Base-by-base conservation (phyloP, 345 rosid genomes). In the Erodium maritimum region DNA sequence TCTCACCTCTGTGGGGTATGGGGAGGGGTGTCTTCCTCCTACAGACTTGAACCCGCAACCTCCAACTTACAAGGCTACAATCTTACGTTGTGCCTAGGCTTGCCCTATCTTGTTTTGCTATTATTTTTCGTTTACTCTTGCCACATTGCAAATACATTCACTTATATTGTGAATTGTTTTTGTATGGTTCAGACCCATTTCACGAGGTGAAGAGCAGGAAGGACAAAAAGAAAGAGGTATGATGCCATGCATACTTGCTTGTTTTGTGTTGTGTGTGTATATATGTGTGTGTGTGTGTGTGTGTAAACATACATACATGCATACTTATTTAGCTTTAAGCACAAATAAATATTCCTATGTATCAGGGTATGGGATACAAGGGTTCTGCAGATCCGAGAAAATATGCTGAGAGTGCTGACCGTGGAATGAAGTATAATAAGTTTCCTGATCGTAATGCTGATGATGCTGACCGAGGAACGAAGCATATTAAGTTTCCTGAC, bases 141-240 rank as follows among this genome's bases (percentile, higher is more conserved):
- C 45, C 22, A 19, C 4, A 11, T 16, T 50, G 17, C 0, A 23
- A 19, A 33, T 23, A 14, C 14, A 23, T 12, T 1, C 37, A 48
- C 37, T 34, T 13, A 33, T 45, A 10, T 21, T 29, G 19, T 20
- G 18, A 1, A 46, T 4, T 24, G 18, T 55, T 55, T 12, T 37
- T 22, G 5, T 18, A 33, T 16, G 17, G 34, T 8, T 57, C 81
- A 90, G 97, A 87, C 79, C 82, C 97, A 23, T 90, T 85, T 61
- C 94, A 69, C 60, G 91, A 79, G 74, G 97, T 90, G 45, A 85
- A 77, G 77, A 82, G 94, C 55, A 85, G 64, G 73, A 79, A 71
- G 62, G 93, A 85, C 66, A 79, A 73, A 81, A 85, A 82, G 78
- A 87, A 85, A 72, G 95, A 87, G 94, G 97, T 85, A 79, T 10